These are phyloP conservation scores for Hypoxylon trugodes DNA, from an alignment of 495 filamentous ascomycete genomes.

Conservation along the genomic window DNA sequence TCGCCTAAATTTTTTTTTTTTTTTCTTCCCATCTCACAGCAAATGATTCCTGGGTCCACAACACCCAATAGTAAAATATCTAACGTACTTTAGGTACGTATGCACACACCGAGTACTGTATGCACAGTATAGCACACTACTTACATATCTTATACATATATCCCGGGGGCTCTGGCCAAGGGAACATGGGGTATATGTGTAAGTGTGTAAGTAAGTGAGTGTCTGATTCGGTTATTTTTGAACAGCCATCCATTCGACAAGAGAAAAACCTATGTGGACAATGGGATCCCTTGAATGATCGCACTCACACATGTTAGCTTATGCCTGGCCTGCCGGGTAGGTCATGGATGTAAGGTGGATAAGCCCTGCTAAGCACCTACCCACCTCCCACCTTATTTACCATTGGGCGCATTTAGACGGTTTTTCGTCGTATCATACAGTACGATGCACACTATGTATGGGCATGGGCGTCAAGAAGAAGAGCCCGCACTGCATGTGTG, in stretches of 20 bases:
- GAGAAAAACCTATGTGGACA: constrained; percentile 20
- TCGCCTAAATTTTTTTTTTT: background rate
- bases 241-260: constrained; percentile 3
- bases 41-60: constrained; percentile 16
- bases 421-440: constrained; percentile 19
- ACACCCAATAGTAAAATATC: constrained; percentile 10
- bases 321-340: constrained; percentile 16
- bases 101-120: background rate
- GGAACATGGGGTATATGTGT: background rate
- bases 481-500: too few relatives aligned
- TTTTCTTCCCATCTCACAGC: background rate
- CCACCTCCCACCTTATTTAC: constrained; percentile 21
- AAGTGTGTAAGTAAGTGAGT: background rate
- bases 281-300: constrained; percentile 37
- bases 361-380: constrained; percentile 14
- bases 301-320: constrained; percentile 37
- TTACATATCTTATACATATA: background rate
- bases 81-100: background rate
- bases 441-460: constrained; percentile 7
- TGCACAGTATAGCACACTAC: too few relatives aligned
- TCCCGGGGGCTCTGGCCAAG: background rate
- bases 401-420: constrained; percentile 27
- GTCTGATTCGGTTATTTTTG: constrained; percentile 24
- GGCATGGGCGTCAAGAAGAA: background rate
- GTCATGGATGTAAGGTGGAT: constrained; percentile 25